Evolutionary conservation across 2,329 filamentous ascomycete species (phyloP), one percentile per base, ranked within the genome.

Genomic region (Fusarium brevicatenulatum): DNA sequence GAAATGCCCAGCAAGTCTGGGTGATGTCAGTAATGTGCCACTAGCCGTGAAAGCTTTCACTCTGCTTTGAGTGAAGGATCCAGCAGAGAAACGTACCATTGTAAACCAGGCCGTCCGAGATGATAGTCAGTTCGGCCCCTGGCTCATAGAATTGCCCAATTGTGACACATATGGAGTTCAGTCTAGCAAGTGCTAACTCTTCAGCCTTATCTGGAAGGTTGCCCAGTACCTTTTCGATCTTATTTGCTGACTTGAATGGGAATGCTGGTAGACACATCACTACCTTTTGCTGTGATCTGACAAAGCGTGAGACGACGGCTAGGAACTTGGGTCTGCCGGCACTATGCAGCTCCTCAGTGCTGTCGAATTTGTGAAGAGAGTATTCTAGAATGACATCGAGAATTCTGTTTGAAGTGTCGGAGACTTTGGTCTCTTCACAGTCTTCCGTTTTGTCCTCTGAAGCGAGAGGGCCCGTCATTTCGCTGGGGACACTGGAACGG

Each of bases 51-150:
- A 15, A 32, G 28, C 5, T 12, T 7, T 49, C 2, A n/a, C 28
- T 5, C 21, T 49, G 28, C 4, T 49, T 32, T 21, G 7, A n/a
- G 15, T 3, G 28, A 18, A 15, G 10, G 21, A 18, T 32, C 9
- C 15, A n/a, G 46, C 32, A 10, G 46, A 11, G 30, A 5, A 12
- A 49, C 46, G 15, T 32, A 52, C 88, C 87, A 65, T 88, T 88
- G 52, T 88, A 89, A 2, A 86, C 84, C 16, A 89, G 79, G 0
- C 87, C 87, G 71, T 89, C 87, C 0, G 87, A 88, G 13, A 86
- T 82, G 42, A 89, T 86, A 23, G 82, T 83, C 4, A 78, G 58
- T n/a, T 71, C 43, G 2, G 79, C 79, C 1, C 79, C 79, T 1
- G 79, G 78, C 0, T 54, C 10, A 28, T 81, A 81, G 5, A 80